Evolutionary conservation across 768 basidiomycete species (phyloP), one percentile per base, ranked within the genome.

Genomic region (Leccinellum rugosiceps): DNA sequence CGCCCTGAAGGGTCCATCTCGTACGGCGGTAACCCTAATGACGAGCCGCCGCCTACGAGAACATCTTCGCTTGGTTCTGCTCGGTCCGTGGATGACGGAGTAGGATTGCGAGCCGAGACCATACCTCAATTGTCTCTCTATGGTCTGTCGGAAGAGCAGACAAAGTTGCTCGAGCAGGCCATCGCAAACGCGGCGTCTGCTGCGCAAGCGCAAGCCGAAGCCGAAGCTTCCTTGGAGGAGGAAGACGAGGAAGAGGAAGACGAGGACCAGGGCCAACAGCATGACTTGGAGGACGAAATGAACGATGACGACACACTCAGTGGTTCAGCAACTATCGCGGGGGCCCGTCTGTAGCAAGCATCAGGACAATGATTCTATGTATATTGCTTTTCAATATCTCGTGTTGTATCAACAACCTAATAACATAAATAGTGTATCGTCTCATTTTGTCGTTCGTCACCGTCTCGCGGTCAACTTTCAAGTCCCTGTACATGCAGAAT

Each of bases 131-230:
- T 89, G 50, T 86, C 87, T 3, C 77, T 85, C 67, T 86, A 87
- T 53, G 88, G 87, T 31, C 75, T 90, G 43, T 88, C 88, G 1
- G 85, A 85, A 50, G 87, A 89, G 60, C 89, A 90, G 69, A 79
- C 86, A 4, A 80, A 78, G 57, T 69, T 87, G 60, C 74, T 91
- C 15, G 87, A 90, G 66, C 80, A 84, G 59, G 88, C 88, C 0
- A 89, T 91, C 50, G 84, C 86, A 26, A 87, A 79, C 63, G 88
- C 88, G 1, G 85, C 89, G 10, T 81, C 81, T 34, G 86, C 86
- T 31, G 88, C 88, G 1, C 87, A 88, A 62, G 85, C 87, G 19
- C 87, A 88, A 63, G 88, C 88, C 0, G 88, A 90, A 61, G 89
- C 88, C 0, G 87, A 90, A 61, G 87, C 88, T 3, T 86, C 86